phyloP scores from a whole-genome alignment of 2,329 filamentous ascomycete species.

The Amauroascus verrucosus region DNA sequence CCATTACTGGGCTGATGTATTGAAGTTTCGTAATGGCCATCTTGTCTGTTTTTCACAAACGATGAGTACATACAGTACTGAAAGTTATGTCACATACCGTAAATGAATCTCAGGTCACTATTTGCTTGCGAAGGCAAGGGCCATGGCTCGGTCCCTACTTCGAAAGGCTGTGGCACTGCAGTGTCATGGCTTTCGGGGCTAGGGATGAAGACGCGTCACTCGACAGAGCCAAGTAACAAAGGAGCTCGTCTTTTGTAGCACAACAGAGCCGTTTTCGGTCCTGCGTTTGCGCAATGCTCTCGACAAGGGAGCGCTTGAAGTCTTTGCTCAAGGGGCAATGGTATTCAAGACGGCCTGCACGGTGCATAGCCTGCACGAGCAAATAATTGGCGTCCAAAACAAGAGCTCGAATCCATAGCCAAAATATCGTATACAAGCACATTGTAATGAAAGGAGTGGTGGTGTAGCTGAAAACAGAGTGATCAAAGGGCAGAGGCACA shows the following conservation, averaged over 20 bases:
- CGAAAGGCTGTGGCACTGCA: neutral
- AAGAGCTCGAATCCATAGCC: too few species aligned
- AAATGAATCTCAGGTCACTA: neutral
- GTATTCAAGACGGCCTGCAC: neutral
- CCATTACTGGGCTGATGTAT: neutral
- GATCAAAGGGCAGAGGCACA: neutral
- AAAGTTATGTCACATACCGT: neutral
- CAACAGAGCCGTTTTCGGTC: neutral
- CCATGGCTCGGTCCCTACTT: neutral
- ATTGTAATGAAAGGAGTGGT: neutral
- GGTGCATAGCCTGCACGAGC: too few species aligned
- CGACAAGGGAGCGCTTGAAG: neutral
- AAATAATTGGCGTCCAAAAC: too few species aligned
- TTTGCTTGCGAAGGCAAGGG: neutral
- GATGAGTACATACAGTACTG: neutral
- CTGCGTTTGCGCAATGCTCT: neutral
- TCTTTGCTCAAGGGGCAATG: neutral
- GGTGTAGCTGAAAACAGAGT: neutral
- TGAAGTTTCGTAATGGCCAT: neutral
- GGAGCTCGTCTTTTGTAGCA: neutral
- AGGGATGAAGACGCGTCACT: neutral
- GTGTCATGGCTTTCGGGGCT: neutral
- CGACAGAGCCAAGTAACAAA: neutral
- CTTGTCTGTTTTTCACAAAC: neutral
- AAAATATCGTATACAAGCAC: too few species aligned